phyloP scores from a whole-genome alignment of 1,284 basidiomycete genomes.

The Marasmius oreades region DNA sequence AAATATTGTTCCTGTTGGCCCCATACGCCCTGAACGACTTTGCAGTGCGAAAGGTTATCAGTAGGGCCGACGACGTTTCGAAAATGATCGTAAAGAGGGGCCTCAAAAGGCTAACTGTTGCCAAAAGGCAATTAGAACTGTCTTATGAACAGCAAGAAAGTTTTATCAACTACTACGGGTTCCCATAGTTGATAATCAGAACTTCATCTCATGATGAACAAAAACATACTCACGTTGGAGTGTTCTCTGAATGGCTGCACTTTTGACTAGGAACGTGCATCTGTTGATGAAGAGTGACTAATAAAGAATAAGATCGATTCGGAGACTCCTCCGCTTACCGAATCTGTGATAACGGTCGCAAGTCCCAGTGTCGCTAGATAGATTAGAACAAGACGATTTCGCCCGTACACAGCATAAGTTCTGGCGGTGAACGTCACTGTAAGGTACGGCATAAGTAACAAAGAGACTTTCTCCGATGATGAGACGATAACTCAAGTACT shows the following conservation, averaged over 20 bases:
- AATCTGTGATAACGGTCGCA: conserved; percentile 11
- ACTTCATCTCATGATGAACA: not conserved
- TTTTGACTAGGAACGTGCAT: conserved; percentile 5
- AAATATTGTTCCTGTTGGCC: conserved; percentile 3
- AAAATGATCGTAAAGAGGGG: conserved; percentile 12
- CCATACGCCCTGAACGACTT: conserved; percentile 8
- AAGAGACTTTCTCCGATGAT: too few relatives aligned
- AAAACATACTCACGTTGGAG: not conserved
- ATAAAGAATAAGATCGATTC: not conserved
- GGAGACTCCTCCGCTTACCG: conserved; percentile 1
- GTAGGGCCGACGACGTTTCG: conserved; percentile 8
- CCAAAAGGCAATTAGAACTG: not conserved
- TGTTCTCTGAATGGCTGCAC: not conserved
- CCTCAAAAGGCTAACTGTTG: conserved; percentile 6
- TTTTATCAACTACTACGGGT: not conserved
- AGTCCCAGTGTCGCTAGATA: conserved; percentile 2
- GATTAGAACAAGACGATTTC: conserved; percentile 4
- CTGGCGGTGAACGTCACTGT: conserved; percentile 8
- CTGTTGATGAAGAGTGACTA: not conserved
- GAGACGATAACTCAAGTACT: too few relatives aligned
- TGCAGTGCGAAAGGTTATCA: conserved; percentile 8
- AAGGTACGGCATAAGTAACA: not conserved
- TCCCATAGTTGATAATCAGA: not conserved
- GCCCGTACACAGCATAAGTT: conserved; percentile 9
- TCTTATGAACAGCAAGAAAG: not conserved